A percentile compares a stretch with the other conserved stretches of the same genome.
phyloP scores from a whole-genome alignment of 2,329 filamentous ascomycete genomes.

The Fusarium coffeatum region DNA sequence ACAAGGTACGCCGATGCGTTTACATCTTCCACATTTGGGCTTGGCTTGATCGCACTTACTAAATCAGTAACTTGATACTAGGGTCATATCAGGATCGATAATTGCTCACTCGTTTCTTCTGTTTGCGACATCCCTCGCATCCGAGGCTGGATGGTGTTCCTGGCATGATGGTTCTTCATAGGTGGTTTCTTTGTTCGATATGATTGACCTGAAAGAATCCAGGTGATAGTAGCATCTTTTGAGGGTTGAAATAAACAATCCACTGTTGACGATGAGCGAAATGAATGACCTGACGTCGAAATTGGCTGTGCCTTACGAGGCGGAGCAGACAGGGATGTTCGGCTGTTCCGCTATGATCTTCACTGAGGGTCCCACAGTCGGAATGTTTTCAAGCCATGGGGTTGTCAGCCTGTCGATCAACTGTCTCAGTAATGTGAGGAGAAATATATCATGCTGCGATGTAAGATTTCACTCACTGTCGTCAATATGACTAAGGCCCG shows the following conservation, averaged over 20 bases:
- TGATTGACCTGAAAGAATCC: not conserved
- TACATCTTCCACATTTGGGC: conserved; percentile 37
- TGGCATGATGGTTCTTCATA: conserved; percentile 7
- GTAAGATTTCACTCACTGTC: not conserved
- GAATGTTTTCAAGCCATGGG: not conserved
- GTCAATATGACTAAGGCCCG: not conserved
- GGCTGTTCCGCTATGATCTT: not conserved
- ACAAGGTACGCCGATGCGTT: conserved; percentile 27
- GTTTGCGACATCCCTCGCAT: conserved; percentile 32
- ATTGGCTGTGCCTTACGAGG: conserved; percentile 1
- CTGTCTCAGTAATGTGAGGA: not conserved
- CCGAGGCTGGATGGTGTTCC: conserved; percentile 32
- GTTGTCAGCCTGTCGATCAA: not conserved
- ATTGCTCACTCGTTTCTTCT: conserved; percentile 36
- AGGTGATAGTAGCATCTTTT: not conserved
- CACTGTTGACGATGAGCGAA: not conserved
- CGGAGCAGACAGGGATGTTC: conserved; percentile 1
- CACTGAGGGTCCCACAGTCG: not conserved
- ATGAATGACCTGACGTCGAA: conserved; percentile 4
- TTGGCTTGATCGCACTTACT: conserved; percentile 26
- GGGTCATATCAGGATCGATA: not conserved
- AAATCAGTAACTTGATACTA: not conserved
- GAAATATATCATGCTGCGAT: not conserved
- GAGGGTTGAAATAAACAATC: not conserved
- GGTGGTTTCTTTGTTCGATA: not conserved